These are phyloP conservation scores for Solanum sejunctum DNA, from an alignment of 257 asterid genomes.

Conservation along the genomic window DNA sequence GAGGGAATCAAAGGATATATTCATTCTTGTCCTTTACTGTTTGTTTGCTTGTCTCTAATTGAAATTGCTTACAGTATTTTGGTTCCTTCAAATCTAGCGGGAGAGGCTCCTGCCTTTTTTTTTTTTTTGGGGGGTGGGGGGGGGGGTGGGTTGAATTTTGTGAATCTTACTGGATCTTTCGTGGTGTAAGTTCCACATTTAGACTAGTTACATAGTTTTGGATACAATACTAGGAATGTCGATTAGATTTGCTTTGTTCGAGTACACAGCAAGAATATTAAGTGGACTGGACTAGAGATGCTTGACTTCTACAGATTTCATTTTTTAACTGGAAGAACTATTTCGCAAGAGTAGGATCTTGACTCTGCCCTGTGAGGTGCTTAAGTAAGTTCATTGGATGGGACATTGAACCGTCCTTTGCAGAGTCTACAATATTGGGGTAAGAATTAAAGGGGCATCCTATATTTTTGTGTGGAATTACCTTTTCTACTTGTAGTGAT, in stretches of 20 bases:
- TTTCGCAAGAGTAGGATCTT: not conserved
- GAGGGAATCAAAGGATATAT: not conserved
- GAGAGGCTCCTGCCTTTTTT: not conserved
- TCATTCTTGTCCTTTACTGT: not conserved
- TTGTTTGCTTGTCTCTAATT: not conserved
- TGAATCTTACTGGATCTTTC: not conserved
- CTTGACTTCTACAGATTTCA: not conserved
- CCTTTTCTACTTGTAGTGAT: not conserved
- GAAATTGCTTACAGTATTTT: not conserved
- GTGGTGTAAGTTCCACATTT: not conserved
- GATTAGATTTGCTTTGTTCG: not conserved
- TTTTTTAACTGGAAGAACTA: not conserved
- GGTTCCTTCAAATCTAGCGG: not conserved
- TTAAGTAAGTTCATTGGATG: not conserved
- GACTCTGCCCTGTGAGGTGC: not conserved
- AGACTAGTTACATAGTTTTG: not conserved
- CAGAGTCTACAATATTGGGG: not conserved
- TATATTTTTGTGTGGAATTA: not conserved
- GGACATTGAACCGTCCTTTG: not conserved
- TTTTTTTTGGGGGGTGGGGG: too few species aligned
- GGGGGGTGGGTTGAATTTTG: not conserved
- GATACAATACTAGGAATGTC: not conserved
- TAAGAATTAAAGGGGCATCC: not conserved
- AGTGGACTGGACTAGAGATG: not conserved
- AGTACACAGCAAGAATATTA: not conserved